Evolutionary conservation across 2,329 filamentous ascomycete species (phyloP).

Genomic region (Claviceps africana): DNA sequence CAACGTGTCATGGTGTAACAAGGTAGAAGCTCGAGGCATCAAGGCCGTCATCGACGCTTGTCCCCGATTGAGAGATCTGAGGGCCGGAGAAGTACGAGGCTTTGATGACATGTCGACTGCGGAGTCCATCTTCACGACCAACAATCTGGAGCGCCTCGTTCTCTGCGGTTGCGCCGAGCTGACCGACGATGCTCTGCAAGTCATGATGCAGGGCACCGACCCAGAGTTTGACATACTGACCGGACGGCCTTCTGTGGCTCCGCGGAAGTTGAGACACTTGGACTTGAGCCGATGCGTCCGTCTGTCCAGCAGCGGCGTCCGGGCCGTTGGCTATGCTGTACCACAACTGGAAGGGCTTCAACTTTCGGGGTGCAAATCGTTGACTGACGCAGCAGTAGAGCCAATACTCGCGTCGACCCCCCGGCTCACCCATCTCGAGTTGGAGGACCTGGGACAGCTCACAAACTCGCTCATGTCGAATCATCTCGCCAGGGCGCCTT

Average conservation of each 20-base stretch:
- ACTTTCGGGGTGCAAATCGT: conserved; percentile 58
- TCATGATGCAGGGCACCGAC: conserved; percentile 61
- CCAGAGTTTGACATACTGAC: conserved; percentile 73
- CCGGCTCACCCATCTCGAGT: conserved; percentile 68
- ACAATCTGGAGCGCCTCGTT: conserved; percentile 69
- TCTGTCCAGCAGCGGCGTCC: conserved; percentile 61
- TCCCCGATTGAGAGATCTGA: conserved; percentile 58
- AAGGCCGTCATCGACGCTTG: conserved; percentile 61
- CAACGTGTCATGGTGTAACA: conserved; percentile 87
- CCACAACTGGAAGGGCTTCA: conserved; percentile 73
- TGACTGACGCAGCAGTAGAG: conserved; percentile 61
- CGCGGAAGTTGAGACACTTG: conserved; percentile 67
- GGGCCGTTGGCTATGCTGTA: conserved; percentile 56
- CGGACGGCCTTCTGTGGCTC: conserved; percentile 58
- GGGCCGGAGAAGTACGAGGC: conserved; percentile 67
- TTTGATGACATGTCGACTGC: conserved; percentile 65
- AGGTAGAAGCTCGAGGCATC: conserved; percentile 66
- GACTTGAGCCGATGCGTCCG: conserved; percentile 68
- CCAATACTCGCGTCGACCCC: conserved; percentile 63
- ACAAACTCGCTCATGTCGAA: conserved; percentile 61
- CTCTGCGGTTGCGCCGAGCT: conserved; percentile 69
- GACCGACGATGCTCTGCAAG: conserved; percentile 57
- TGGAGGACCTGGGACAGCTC: conserved; percentile 70
- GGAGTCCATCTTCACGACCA: conserved; percentile 60
- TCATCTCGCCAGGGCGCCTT: conserved; percentile 63